phyloP scores from a whole-genome alignment of 495 filamentous ascomycete genomes.

The Penicillium psychrofluorescens region DNA sequence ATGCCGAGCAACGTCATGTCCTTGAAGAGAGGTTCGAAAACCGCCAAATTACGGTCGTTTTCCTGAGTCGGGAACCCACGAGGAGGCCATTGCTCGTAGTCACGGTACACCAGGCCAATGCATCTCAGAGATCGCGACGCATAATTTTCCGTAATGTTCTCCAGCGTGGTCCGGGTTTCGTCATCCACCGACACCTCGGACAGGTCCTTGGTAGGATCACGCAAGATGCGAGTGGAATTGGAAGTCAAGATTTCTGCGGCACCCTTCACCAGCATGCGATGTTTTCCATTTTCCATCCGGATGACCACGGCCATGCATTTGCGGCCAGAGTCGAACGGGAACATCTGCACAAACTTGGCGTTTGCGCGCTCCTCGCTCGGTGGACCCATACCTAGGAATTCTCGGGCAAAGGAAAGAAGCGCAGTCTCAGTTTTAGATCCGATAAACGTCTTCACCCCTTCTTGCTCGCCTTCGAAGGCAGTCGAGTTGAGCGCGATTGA shows the following conservation, averaged over 20 bases:
- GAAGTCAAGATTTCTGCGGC: constrained; percentile 80
- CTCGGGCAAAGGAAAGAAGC: constrained; percentile 65
- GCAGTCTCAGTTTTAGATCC: constrained; percentile 91
- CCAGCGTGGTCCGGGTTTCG: constrained; percentile 52
- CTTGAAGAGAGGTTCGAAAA: constrained; percentile 73
- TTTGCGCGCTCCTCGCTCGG: constrained; percentile 65
- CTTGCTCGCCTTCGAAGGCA: constrained; percentile 75
- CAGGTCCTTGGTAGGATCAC: constrained; percentile 58
- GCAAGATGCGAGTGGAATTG: constrained; percentile 64
- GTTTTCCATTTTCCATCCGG: constrained; percentile 55
- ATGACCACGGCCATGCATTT: constrained; percentile 88
- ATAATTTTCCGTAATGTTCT: constrained; percentile 64
- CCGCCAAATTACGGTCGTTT: constrained; percentile 60
- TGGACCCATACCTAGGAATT: constrained; percentile 68
- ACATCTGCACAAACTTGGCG: constrained; percentile 60
- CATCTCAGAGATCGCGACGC: constrained; percentile 78
- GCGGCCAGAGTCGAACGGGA: constrained; percentile 78
- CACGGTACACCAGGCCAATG: constrained; percentile 78
- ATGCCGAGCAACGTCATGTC: constrained; percentile 72
- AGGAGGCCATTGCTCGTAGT: constrained; percentile 87
- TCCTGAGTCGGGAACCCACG: constrained; percentile 55
- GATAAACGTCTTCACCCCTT: constrained; percentile 60
- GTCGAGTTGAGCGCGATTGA: constrained; percentile 84
- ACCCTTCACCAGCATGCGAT: constrained; percentile 75
- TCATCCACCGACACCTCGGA: constrained; percentile 46